Conservation (phyloP, 163 green algal genomes). For the Volvox carteri region DNA sequence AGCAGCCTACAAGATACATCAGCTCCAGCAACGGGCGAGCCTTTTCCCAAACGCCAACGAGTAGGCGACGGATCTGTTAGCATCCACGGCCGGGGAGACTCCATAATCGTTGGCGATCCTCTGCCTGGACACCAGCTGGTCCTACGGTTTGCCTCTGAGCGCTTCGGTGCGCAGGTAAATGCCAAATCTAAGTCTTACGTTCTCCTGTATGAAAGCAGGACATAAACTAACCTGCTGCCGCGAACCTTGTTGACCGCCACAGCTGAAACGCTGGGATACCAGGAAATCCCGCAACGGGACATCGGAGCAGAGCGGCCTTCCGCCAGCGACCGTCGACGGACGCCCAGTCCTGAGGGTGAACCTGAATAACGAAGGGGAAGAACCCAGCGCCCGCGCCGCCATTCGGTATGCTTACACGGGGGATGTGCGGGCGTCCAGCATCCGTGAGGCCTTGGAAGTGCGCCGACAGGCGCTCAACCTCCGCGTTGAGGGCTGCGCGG, state of each 20-base stretch:
- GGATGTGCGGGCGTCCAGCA: neutral
- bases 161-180: neutral
- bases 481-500: slow-evolving; percentile 6
- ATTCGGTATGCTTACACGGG: slow-evolving; percentile 29
- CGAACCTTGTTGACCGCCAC: neutral
- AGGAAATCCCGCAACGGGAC: neutral
- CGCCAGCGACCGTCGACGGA: neutral
- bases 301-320: neutral
- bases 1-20: neutral
- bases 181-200: too few relatives aligned
- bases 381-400: neutral
- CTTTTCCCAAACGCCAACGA: neutral
- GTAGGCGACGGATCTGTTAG: neutral
- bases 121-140: slow-evolving; percentile 23
- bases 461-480: slow-evolving; percentile 15
- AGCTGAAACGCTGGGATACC: slow-evolving; percentile 2
- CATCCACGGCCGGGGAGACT: neutral
- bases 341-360: slow-evolving; percentile 7
- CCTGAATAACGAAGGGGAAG: neutral
- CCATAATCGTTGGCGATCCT: neutral
- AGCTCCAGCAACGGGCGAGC: neutral
- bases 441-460: slow-evolving; percentile 1
- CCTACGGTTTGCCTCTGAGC: slow-evolving; percentile 6
- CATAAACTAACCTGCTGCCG: too few relatives aligned
- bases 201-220: too few relatives aligned